Evolutionary conservation across 176 grass and related monocot genomes (phyloP).

Genomic region (Triticum urartu): DNA sequence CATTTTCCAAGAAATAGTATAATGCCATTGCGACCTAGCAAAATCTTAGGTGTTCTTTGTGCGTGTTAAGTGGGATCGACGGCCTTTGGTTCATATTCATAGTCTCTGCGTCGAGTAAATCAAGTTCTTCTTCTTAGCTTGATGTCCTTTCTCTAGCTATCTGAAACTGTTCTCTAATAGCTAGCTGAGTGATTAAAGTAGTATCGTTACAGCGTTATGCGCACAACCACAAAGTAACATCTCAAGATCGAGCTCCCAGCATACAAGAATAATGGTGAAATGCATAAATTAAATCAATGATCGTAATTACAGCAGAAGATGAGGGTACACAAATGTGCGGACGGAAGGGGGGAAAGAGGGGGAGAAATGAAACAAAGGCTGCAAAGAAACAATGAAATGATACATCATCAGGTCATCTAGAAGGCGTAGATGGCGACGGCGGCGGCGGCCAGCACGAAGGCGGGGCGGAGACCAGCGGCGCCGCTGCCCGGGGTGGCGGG

Average conservation of each 20-base stretch:
- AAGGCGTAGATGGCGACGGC: constrained; percentile 44
- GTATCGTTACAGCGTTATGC: background rate
- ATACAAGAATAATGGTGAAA: background rate
- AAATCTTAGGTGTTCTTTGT: background rate
- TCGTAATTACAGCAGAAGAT: constrained; percentile 49
- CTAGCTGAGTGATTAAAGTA: background rate
- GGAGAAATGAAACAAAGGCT: background rate
- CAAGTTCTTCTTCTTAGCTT: background rate
- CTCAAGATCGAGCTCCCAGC: background rate
- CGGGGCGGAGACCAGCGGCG: constrained; percentile 46
- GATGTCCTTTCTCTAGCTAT: background rate
- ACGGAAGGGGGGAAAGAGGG: background rate
- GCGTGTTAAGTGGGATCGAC: background rate
- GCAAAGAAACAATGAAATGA: constrained; percentile 19
- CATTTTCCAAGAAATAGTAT: background rate
- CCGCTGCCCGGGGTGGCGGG: background rate
- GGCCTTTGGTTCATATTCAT: background rate
- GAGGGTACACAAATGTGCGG: constrained; percentile 19
- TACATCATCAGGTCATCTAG: constrained; percentile 16
- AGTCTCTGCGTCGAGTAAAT: too few relatives aligned
- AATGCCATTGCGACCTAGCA: background rate
- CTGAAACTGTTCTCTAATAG: background rate
- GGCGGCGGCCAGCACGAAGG: constrained; percentile 30
- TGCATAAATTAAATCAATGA: constrained; percentile 50
- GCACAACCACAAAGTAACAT: background rate